Evolutionary conservation across 2,329 filamentous ascomycete species (phyloP).

Genomic region (Rhexocercosporidium sp.): DNA sequence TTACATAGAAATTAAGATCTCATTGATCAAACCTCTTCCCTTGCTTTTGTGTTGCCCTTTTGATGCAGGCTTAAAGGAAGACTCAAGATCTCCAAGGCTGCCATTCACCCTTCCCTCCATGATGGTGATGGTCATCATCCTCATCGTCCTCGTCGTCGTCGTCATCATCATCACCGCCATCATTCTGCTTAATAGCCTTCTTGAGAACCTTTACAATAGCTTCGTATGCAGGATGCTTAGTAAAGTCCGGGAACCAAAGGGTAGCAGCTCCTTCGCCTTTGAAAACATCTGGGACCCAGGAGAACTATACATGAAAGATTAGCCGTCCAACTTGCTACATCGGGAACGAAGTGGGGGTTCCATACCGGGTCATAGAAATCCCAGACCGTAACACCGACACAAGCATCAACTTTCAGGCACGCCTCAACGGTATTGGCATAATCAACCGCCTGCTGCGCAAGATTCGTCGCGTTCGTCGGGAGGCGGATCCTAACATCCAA

Average conservation of each 20-base stretch:
- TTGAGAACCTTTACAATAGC: conserved; percentile 42
- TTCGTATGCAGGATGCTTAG: conserved; percentile 36
- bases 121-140: not conserved
- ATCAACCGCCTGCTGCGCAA: conserved; percentile 52
- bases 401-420: conserved; percentile 34
- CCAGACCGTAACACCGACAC: conserved; percentile 41
- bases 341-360: not conserved
- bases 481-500: conserved; percentile 60
- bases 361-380: conserved; percentile 43
- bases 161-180: conserved; percentile 10
- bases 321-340: not conserved
- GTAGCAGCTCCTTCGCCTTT: conserved; percentile 26
- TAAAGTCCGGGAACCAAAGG: conserved; percentile 31
- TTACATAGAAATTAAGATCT: not conserved
- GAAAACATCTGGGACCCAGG: conserved; percentile 35
- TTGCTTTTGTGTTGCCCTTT: not conserved
- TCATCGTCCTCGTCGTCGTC: not conserved
- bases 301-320: conserved; percentile 22
- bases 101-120: conserved; percentile 3
- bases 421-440: conserved; percentile 45
- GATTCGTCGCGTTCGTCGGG: conserved; percentile 48
- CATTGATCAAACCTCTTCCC: not conserved
- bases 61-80: not conserved
- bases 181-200: conserved; percentile 42
- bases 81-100: not conserved